Percentiles rank a stretch among this genome's conserved stretches.
Evolutionary conservation across 306 rosid species (phyloP).

Genomic region (Gastrolobium bilobum): DNA sequence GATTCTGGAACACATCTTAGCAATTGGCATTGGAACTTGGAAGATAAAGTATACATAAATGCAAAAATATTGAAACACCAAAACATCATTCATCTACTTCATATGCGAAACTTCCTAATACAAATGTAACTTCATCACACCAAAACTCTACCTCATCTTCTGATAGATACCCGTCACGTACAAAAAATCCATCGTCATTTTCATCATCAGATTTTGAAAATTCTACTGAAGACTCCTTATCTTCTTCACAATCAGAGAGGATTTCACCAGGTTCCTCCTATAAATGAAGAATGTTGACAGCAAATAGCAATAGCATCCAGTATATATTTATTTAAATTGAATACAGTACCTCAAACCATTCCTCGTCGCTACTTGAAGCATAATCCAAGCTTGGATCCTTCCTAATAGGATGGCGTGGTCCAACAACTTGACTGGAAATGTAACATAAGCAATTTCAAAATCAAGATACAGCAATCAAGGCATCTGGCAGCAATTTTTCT

Average conservation of each 20-base stretch:
- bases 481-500: background rate
- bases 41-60: background rate
- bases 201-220: conserved; percentile 72
- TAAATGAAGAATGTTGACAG: conserved; percentile 32
- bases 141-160: conserved; percentile 75
- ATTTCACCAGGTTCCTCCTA: conserved; percentile 91
- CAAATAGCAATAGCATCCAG: background rate
- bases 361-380: conserved; percentile 77
- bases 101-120: background rate
- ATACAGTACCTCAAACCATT: conserved; percentile 81
- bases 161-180: conserved; percentile 87
- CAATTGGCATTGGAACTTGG: background rate
- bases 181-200: conserved; percentile 78
- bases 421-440: conserved; percentile 66
- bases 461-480: conserved; percentile 1
- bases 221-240: conserved; percentile 70
- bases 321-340: conserved; percentile 5
- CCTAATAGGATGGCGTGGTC: conserved; percentile 74
- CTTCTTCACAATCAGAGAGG: conserved; percentile 81
- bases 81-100: background rate
- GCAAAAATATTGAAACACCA: background rate
- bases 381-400: conserved; percentile 79
- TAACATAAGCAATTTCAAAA: background rate
- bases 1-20: conserved; percentile 16
- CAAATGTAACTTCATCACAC: conserved; percentile 37